A percentile compares a stretch with the other conserved stretches of the same genome.
phyloP scores from a whole-genome alignment of 2,329 filamentous ascomycete genomes.

The Gliomastix tumulicola region DNA sequence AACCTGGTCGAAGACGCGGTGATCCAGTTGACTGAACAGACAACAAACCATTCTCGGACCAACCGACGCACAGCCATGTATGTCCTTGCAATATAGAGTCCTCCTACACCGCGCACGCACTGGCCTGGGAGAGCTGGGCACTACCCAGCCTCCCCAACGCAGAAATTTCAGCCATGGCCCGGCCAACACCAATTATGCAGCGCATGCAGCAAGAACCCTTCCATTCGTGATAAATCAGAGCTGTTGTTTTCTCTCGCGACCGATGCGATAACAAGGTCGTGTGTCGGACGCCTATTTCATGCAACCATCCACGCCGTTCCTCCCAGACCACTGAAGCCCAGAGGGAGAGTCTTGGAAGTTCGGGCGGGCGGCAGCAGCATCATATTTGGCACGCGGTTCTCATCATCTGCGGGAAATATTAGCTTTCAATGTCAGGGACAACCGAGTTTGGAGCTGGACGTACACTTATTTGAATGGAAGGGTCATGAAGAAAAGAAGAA shows the following conservation, averaged over 20 bases:
- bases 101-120: no score
- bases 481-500: constrained; percentile 65
- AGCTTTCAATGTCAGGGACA: constrained; percentile 11
- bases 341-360: constrained; percentile 73
- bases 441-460: constrained; percentile 45
- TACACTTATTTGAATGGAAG: constrained; percentile 99
- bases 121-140: no score
- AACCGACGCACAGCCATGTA: no score
- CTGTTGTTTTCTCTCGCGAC: constrained; percentile 94
- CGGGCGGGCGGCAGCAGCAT: constrained; percentile 61
- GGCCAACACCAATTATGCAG: no score
- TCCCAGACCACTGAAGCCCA: constrained; percentile 81
- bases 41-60: no score
- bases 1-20: no score
- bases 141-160: no score
- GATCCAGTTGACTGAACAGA: no score
- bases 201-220: constrained; percentile 16
- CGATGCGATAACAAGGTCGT: constrained; percentile 94
- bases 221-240: constrained; percentile 67
- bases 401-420: constrained; percentile 72
- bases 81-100: no score
- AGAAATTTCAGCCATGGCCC: no score
- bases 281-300: constrained; percentile 99
- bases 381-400: constrained; percentile 97
- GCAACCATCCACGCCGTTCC: constrained; percentile 57